Evolutionary conservation across 2,329 filamentous ascomycete species (phyloP).

Genomic region (Sclerotinia minor): DNA sequence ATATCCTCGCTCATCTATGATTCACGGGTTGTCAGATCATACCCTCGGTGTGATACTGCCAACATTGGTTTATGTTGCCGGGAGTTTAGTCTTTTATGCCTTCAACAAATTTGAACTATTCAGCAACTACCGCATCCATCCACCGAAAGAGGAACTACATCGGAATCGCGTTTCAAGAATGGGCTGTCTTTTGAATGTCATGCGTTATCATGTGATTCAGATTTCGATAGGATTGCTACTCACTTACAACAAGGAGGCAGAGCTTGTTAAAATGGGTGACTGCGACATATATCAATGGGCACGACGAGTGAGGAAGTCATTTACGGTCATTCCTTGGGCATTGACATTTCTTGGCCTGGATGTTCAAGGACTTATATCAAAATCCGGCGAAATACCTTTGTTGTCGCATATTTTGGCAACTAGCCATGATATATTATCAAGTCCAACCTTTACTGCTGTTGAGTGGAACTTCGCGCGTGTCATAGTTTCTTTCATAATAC

Average conservation of each 20-base stretch:
- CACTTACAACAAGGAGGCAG: slow-evolving; percentile 9
- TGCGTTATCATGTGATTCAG: slow-evolving; percentile 22
- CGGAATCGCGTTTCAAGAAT: slow-evolving; percentile 21
- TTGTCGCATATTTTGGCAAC: background rate
- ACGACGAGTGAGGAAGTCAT: background rate
- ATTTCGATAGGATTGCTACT: slow-evolving; percentile 14
- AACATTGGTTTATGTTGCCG: slow-evolving; percentile 15
- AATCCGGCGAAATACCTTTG: background rate
- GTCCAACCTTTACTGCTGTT: background rate
- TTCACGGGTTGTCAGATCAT: slow-evolving; percentile 12
- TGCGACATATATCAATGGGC: slow-evolving; percentile 15
- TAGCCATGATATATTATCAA: background rate
- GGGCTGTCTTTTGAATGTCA: slow-evolving; percentile 14
- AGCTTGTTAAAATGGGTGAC: background rate
- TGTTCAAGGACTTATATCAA: slow-evolving; percentile 8
- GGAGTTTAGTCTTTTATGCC: slow-evolving; percentile 13
- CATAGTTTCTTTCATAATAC: slow-evolving; percentile 12
- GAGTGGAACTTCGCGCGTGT: slow-evolving; percentile 17
- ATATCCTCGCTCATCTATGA: background rate
- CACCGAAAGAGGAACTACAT: slow-evolving; percentile 13
- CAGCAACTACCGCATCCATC: slow-evolving; percentile 17
- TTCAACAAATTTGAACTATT: slow-evolving; percentile 11
- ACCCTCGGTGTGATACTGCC: slow-evolving; percentile 14
- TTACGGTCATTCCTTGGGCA: background rate
- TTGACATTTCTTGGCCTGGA: slow-evolving; percentile 9